Conservation (phyloP, 768 basidiomycete species). For the Mycena rosella region DNA sequence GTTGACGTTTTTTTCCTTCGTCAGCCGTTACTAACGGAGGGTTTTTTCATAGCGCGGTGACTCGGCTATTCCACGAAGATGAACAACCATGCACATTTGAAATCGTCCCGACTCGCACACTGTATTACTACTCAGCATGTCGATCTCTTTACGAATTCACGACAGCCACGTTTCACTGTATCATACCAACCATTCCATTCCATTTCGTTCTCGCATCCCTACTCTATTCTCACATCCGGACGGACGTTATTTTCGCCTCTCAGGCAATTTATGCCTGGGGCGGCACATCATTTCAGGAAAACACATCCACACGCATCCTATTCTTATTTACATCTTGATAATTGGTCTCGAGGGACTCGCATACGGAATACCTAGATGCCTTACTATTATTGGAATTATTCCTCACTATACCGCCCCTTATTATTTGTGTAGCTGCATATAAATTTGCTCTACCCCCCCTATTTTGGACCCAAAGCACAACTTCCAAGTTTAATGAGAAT, state of each 20-base stretch:
- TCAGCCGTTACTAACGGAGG: slow-evolving; percentile 26
- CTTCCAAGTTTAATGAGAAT: no score
- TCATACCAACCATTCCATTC: slow-evolving; percentile 22
- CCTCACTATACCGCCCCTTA: not conserved
- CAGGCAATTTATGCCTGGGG: not conserved
- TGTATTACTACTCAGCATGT: slow-evolving; percentile 25
- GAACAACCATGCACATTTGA: slow-evolving; percentile 3
- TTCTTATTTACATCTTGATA: slow-evolving; percentile 28
- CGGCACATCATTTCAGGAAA: not conserved
- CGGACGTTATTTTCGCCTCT: not conserved
- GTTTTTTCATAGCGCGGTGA: slow-evolving; percentile 39
- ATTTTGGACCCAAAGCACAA: not conserved
- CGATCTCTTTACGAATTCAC: slow-evolving; percentile 28
- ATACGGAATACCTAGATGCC: slow-evolving; percentile 9
- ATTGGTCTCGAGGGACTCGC: slow-evolving; percentile 25
- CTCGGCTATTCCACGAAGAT: slow-evolving; percentile 38
- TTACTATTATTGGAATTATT: slow-evolving; percentile 7
- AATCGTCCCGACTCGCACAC: slow-evolving; percentile 1
- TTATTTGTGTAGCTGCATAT: not conserved
- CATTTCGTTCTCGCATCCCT: not conserved
- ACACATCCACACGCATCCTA: slow-evolving; percentile 1
- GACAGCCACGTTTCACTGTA: slow-evolving; percentile 32
- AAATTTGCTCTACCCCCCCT: not conserved
- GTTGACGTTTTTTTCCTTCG: slow-evolving; percentile 40
- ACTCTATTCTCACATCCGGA: not conserved